Evolutionary conservation across 2,329 filamentous ascomycete species (phyloP).

Genomic region (Colletotrichum viniferum): DNA sequence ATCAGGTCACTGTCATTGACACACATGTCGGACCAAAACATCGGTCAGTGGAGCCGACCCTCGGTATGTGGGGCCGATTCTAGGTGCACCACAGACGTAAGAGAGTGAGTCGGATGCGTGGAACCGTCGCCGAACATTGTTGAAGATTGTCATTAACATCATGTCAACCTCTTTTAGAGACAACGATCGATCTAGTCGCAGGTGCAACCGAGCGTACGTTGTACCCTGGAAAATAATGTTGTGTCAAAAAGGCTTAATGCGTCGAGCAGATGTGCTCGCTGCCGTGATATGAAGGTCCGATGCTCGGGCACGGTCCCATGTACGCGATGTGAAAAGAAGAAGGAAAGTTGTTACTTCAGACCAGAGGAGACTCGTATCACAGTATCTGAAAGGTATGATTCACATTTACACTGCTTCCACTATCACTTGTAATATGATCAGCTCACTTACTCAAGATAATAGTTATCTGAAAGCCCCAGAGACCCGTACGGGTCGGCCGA

Average conservation of each 20-base stretch:
- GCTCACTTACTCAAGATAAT: background rate
- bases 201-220: background rate
- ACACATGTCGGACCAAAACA: background rate
- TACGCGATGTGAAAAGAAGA: background rate
- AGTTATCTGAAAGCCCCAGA: background rate
- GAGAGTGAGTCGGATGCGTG: background rate
- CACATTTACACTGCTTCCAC: background rate
- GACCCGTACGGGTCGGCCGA: background rate
- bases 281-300: constrained; percentile 4
- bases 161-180: background rate
- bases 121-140: background rate
- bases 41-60: background rate
- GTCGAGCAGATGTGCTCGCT: background rate
- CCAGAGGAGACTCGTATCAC: background rate
- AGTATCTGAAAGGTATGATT: background rate
- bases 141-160: background rate
- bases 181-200: background rate
- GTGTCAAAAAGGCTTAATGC: background rate
- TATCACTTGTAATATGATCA: background rate
- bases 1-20: background rate
- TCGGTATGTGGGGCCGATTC: background rate
- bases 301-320: constrained; percentile 1
- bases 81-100: background rate
- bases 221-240: background rate
- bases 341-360: background rate